These are phyloP conservation scores for Chloris gayana DNA, from an alignment of 176 grass and related monocot species.

Conservation along the genomic window DNA sequence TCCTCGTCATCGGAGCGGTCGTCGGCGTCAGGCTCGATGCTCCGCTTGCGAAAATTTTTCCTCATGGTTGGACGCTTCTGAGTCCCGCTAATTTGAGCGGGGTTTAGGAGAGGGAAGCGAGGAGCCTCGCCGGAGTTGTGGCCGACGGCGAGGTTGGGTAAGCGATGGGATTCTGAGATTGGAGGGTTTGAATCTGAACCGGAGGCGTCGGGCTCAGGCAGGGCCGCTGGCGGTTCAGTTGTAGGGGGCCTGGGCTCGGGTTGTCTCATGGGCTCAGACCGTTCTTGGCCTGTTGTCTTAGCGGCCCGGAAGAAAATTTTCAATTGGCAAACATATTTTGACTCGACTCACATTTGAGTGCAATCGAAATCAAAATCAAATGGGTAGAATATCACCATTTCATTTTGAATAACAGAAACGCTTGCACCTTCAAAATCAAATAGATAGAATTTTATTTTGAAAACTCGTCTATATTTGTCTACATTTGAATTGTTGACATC, in stretches of 20 bases:
- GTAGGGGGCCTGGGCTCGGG: background rate
- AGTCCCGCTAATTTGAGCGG: background rate
- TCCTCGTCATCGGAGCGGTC: slow-evolving; percentile 66
- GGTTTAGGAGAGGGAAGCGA: background rate
- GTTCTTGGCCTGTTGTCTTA: background rate
- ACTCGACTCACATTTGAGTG: too few relatives aligned
- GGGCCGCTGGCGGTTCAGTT: background rate
- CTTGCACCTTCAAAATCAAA: too few relatives aligned
- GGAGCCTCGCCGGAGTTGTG: slow-evolving; percentile 25
- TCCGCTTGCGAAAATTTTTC: slow-evolving; percentile 75
- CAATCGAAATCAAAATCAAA: too few relatives aligned
- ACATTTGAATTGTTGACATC: too few relatives aligned
- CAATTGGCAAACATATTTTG: background rate
- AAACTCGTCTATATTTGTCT: too few relatives aligned
- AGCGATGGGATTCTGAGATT: slow-evolving; percentile 10
- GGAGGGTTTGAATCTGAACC: slow-evolving; percentile 12
- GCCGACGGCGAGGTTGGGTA: slow-evolving; percentile 41
- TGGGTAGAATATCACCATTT: too few relatives aligned
- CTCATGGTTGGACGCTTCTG: slow-evolving; percentile 27
- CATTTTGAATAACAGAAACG: too few relatives aligned
- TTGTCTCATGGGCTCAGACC: background rate
- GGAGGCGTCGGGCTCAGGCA: background rate
- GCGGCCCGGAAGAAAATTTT: background rate
- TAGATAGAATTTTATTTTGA: too few relatives aligned
- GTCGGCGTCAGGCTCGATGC: slow-evolving; percentile 46